phyloP scores from a whole-genome alignment of 2,329 filamentous ascomycete genomes.

The Fusarium lyarnte region DNA sequence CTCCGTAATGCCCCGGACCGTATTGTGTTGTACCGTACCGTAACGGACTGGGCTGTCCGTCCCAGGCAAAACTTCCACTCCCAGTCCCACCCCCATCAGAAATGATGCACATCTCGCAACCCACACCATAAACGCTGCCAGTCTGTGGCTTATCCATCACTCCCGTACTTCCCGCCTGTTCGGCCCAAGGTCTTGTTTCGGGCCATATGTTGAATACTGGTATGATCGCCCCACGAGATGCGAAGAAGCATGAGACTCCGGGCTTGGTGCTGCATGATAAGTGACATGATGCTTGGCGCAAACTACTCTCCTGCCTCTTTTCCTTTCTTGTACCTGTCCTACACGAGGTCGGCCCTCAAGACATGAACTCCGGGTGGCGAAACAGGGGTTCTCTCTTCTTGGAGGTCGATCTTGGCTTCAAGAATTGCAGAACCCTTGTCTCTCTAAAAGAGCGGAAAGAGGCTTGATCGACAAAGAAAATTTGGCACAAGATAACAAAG shows the following conservation, averaged over 20 bases:
- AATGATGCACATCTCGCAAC: constrained; percentile 28
- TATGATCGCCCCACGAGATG: constrained; percentile 25
- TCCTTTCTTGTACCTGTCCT: background rate
- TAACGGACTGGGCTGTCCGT: background rate
- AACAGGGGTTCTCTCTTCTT: constrained; percentile 7
- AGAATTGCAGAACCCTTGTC: constrained; percentile 6
- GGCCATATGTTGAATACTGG: constrained; percentile 9
- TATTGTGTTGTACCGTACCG: background rate
- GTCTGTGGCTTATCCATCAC: background rate
- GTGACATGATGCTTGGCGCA: background rate
- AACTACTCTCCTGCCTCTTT: background rate
- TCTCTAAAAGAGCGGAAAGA: constrained; percentile 6
- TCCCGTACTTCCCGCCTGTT: background rate
- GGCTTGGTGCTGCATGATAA: background rate
- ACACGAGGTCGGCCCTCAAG: constrained; percentile 4
- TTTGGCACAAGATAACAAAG: background rate
- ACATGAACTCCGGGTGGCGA: constrained; percentile 4
- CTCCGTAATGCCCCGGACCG: background rate
- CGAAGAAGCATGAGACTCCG: background rate
- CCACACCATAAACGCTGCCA: background rate
- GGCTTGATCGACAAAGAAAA: constrained; percentile 10
- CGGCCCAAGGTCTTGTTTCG: background rate
- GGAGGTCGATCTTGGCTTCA: constrained; percentile 1
- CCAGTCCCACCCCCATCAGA: constrained; percentile 1
- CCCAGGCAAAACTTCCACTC: background rate